Evolutionary conservation across 139 green algal genomes (phyloP).

Genomic region (Diplosphaera chodatii): DNA sequence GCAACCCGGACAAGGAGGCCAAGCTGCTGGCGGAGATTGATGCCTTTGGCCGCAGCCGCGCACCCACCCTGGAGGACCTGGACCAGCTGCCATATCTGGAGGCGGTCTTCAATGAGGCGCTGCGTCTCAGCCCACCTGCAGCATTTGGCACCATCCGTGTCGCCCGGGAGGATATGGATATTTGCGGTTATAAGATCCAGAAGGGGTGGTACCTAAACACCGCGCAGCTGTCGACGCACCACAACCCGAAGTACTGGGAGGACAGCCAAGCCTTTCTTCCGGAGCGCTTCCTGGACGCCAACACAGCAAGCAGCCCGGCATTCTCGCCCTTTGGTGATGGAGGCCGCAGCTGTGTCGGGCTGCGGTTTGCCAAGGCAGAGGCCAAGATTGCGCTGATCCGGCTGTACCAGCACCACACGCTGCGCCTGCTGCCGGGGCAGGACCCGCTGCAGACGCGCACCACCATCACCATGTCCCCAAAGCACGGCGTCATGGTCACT

Average conservation of each 20-base stretch:
- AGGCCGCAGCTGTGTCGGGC: constrained; percentile 36
- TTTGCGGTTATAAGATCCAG: constrained; percentile 1
- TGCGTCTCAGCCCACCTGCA: constrained; percentile 47
- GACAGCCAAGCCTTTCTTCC: constrained; percentile 32
- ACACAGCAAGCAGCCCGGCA: not conserved
- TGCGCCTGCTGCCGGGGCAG: constrained; percentile 36
- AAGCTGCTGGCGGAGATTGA: constrained; percentile 27
- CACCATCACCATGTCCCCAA: constrained; percentile 32
- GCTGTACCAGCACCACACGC: constrained; percentile 34
- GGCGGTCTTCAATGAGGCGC: constrained; percentile 41
- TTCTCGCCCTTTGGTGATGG: constrained; percentile 5
- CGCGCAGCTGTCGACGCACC: constrained; percentile 33
- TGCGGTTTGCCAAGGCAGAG: constrained; percentile 25
- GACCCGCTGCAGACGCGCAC: constrained; percentile 27
- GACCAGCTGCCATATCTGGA: constrained; percentile 25
- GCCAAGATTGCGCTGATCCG: constrained; percentile 26
- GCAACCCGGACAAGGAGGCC: constrained; percentile 15
- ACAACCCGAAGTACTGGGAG: constrained; percentile 31
- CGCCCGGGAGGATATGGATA: not conserved
- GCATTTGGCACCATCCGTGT: not conserved
- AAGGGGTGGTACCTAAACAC: not conserved
- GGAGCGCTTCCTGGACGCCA: constrained; percentile 47
- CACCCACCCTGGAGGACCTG: constrained; percentile 13
- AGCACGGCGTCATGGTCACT: constrained; percentile 28
- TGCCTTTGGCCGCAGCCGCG: constrained; percentile 7